These are phyloP conservation scores for Hypomyces perniciosus DNA, from an alignment of 2,329 filamentous ascomycete genomes.

Conservation along the genomic window DNA sequence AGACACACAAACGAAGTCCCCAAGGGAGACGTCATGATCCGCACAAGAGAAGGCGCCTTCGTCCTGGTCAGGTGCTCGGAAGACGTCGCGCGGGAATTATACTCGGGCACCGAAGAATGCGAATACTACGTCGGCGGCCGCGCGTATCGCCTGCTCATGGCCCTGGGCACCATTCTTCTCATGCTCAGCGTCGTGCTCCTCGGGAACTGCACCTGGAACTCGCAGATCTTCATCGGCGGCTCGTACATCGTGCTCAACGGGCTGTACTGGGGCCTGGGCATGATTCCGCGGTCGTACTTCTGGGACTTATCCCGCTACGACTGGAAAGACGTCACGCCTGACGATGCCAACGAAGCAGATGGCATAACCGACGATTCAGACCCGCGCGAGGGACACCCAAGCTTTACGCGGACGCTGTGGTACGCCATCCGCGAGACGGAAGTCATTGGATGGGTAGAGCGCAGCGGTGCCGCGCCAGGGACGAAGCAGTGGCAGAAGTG, in stretches of 20 bases:
- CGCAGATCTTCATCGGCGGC: slow-evolving; percentile 52
- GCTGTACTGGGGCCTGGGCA: slow-evolving; percentile 51
- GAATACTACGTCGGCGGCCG: slow-evolving; percentile 43
- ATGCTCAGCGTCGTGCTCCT: slow-evolving; percentile 57
- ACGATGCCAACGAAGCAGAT: slow-evolving; percentile 33
- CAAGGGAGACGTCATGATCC: slow-evolving; percentile 53
- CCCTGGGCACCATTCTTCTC: slow-evolving; percentile 50
- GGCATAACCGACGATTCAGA: slow-evolving; percentile 23
- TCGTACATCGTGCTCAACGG: slow-evolving; percentile 55
- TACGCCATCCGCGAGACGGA: slow-evolving; percentile 51
- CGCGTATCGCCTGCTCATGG: slow-evolving; percentile 50
- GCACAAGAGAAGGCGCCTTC: slow-evolving; percentile 55
- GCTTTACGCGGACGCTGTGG: slow-evolving; percentile 53
- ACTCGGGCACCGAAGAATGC: slow-evolving; percentile 55
- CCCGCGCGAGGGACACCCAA: slow-evolving; percentile 35
- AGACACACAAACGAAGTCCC: slow-evolving; percentile 44
- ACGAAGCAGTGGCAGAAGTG: slow-evolving; percentile 49
- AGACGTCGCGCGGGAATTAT: slow-evolving; percentile 56
- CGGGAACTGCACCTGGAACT: slow-evolving; percentile 56
- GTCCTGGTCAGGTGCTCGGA: slow-evolving; percentile 52
- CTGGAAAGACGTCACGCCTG: slow-evolving; percentile 34
- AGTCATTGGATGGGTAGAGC: slow-evolving; percentile 46
- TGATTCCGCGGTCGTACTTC: slow-evolving; percentile 43
- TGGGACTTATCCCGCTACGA: slow-evolving; percentile 54
- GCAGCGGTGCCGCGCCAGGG: slow-evolving; percentile 44